Evolutionary conservation across 2,329 filamentous ascomycete genomes (phyloP).

Genomic region (Fusarium begoniae): DNA sequence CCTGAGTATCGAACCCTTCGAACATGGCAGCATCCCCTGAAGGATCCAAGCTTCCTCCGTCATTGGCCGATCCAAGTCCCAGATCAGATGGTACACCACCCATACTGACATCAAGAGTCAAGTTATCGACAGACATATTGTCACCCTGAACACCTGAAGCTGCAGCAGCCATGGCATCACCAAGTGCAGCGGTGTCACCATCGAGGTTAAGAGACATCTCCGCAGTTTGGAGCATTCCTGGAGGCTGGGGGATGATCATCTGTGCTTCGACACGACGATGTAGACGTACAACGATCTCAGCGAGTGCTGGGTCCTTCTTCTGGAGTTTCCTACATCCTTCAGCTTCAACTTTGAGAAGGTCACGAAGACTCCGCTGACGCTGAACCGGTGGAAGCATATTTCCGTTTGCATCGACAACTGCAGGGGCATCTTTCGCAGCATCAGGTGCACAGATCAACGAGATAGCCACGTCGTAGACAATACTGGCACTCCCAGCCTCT

Average conservation of each 20-base stretch:
- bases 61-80: conserved; percentile 49
- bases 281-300: conserved; percentile 70
- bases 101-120: conserved; percentile 59
- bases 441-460: conserved; percentile 76
- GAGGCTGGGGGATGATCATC: conserved; percentile 57
- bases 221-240: conserved; percentile 53
- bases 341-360: conserved; percentile 66
- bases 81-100: conserved; percentile 50
- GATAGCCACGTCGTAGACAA: conserved; percentile 74
- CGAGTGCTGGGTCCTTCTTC: conserved; percentile 63
- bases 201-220: conserved; percentile 54
- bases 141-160: conserved; percentile 53
- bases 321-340: conserved; percentile 66
- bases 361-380: conserved; percentile 65
- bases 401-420: conserved; percentile 48
- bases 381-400: conserved; percentile 52
- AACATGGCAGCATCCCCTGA: conserved; percentile 53
- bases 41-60: conserved; percentile 45
- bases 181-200: conserved; percentile 50
- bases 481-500: conserved; percentile 65
- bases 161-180: conserved; percentile 55
- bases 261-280: conserved; percentile 73
- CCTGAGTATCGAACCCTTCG: conserved; percentile 48
- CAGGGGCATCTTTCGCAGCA: conserved; percentile 55
- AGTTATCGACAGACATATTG: conserved; percentile 51